Evolutionary conservation across 306 rosid species (phyloP).

Genomic region (Prunus kanzakura): DNA sequence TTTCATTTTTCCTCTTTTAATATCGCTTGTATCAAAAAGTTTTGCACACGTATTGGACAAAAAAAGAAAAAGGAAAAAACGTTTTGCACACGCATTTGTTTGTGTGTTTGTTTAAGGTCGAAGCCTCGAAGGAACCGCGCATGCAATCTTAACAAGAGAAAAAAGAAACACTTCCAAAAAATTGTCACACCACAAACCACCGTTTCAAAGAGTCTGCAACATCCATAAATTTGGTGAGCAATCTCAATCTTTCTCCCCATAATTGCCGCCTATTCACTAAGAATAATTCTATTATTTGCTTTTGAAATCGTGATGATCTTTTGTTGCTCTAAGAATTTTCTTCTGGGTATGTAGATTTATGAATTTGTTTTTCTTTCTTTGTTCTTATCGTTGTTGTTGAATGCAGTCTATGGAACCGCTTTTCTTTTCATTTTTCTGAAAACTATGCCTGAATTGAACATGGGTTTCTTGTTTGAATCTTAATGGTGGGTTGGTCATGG

Average conservation of each 20-base stretch:
- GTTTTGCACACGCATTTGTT: background rate
- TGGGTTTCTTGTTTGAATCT: background rate
- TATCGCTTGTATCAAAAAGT: background rate
- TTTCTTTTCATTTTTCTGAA: background rate
- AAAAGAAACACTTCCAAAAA: background rate
- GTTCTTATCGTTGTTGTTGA: background rate
- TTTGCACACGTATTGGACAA: background rate
- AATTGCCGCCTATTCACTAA: background rate
- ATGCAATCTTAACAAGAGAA: background rate
- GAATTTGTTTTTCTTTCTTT: background rate
- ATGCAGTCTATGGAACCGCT: background rate
- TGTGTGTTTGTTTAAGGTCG: background rate
- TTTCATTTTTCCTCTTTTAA: no score
- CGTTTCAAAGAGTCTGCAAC: background rate
- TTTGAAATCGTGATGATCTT: background rate
- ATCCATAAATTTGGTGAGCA: background rate
- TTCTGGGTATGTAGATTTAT: background rate
- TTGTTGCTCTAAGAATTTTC: background rate
- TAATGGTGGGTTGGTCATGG: background rate
- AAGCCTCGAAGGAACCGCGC: background rate
- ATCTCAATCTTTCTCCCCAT: background rate
- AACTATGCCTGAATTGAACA: background rate
- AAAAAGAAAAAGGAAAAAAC: background rate
- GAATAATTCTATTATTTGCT: background rate
- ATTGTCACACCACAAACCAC: background rate